Evolutionary conservation across 1,284 basidiomycete species (phyloP).

Genomic region (Austroboletus rostrupii): DNA sequence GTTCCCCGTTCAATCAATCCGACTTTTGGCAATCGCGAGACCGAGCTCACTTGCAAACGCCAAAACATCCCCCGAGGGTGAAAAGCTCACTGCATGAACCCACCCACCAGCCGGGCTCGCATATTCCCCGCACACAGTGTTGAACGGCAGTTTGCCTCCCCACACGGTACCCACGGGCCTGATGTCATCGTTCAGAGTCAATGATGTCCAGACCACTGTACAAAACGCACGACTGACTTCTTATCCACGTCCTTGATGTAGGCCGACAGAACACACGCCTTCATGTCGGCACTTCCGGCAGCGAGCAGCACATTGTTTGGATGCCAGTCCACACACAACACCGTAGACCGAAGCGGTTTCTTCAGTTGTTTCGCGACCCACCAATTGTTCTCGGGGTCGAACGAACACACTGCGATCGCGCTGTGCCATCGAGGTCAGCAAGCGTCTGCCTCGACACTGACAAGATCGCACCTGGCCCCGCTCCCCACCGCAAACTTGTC

Average conservation of each 20-base stretch:
- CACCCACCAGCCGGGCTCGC: constrained; percentile 87
- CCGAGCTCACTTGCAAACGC: constrained; percentile 81
- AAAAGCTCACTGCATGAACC: constrained; percentile 96
- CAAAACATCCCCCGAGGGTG: constrained; percentile 87
- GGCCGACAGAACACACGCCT: constrained; percentile 96
- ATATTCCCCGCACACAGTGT: constrained; percentile 96
- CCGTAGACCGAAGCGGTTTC: constrained; percentile 93
- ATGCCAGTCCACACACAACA: constrained; percentile 95
- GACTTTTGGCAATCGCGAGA: not conserved
- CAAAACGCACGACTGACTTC: constrained; percentile 49
- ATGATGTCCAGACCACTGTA: not conserved
- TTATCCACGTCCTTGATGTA: constrained; percentile 99
- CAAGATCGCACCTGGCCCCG: constrained; percentile 69
- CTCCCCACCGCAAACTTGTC: constrained; percentile 99
- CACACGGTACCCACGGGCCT: constrained; percentile 90
- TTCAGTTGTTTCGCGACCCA: constrained; percentile 98
- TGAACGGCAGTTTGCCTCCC: constrained; percentile 97
- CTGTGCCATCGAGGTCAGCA: constrained; percentile 38
- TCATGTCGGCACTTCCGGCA: constrained; percentile 92
- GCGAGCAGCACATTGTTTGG: constrained; percentile 96
- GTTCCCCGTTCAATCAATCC: constrained; percentile 1
- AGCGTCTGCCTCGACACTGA: not conserved
- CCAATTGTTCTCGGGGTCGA: constrained; percentile 97
- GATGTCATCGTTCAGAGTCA: constrained; percentile 5
- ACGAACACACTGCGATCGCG: constrained; percentile 91